These are phyloP conservation scores for Leucocoprinus leucothites DNA, from an alignment of 768 basidiomycete species.

Conservation along the genomic window DNA sequence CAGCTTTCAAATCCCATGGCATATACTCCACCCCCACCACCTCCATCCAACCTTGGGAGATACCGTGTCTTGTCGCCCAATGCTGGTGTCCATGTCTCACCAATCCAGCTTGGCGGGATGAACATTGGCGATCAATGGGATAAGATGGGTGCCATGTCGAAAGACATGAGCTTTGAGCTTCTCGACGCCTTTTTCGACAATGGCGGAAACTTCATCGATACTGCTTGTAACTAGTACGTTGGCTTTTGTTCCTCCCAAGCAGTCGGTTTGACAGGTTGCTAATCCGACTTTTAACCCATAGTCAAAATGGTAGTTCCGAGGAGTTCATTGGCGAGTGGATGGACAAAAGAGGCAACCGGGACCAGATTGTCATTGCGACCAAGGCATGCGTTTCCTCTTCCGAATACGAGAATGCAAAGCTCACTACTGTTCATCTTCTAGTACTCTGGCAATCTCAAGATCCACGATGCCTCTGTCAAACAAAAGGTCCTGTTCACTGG, in stretches of 20 bases:
- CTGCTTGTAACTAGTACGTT: conserved; percentile 39
- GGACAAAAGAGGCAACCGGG: conserved; percentile 37
- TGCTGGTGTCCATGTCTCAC: conserved; percentile 38
- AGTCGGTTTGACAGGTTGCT: background rate
- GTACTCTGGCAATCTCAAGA: conserved; percentile 28
- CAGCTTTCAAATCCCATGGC: background rate
- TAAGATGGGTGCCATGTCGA: conserved; percentile 32
- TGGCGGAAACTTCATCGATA: conserved; percentile 48
- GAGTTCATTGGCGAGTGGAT: conserved; percentile 49
- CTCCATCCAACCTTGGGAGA: conserved; percentile 23
- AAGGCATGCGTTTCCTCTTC: conserved; percentile 25
- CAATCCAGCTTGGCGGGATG: conserved; percentile 36
- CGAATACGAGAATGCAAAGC: background rate
- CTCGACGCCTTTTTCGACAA: conserved; percentile 38
- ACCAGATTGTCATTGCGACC: conserved; percentile 45
- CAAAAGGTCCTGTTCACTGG: conserved; percentile 33
- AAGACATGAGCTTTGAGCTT: conserved; percentile 38
- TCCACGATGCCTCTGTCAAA: conserved; percentile 18
- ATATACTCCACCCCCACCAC: conserved; percentile 26
- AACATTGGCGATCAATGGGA: conserved; percentile 36
- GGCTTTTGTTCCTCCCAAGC: background rate
- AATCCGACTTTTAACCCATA: conserved; percentile 10
- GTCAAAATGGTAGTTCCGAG: conserved; percentile 53
- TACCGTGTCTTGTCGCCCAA: conserved; percentile 29
- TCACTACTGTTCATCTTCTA: no score